Conservation (phyloP, 1,284 basidiomycete genomes). For the Fistulinella cinereoalba region DNA sequence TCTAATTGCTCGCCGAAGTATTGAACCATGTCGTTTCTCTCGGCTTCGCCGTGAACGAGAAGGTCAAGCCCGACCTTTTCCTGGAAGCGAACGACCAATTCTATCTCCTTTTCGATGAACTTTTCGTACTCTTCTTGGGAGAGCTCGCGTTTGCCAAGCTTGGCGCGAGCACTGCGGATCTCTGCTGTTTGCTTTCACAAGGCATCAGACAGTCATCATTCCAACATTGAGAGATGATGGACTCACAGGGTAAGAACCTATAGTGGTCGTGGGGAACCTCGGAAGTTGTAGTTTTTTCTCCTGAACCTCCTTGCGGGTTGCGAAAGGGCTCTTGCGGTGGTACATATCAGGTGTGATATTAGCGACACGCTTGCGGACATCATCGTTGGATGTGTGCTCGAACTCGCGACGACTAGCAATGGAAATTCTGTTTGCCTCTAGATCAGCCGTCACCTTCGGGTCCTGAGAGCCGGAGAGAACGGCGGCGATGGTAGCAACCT, state of each 20-base stretch:
- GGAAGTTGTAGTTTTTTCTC: slow-evolving; percentile 88
- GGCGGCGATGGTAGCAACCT: slow-evolving; percentile 87
- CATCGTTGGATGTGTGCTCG: slow-evolving; percentile 92
- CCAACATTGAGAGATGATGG: neutral
- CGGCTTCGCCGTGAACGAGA: slow-evolving; percentile 98
- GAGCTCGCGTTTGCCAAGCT: slow-evolving; percentile 92
- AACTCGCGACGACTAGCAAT: slow-evolving; percentile 96
- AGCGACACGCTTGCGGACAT: slow-evolving; percentile 93
- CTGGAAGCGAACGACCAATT: slow-evolving; percentile 93
- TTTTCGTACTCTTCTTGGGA: slow-evolving; percentile 89
- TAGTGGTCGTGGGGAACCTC: slow-evolving; percentile 98
- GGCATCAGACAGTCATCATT: slow-evolving; percentile 1
- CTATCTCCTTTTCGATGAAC: slow-evolving; percentile 99
- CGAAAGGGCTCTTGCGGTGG: slow-evolving; percentile 89
- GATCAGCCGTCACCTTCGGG: slow-evolving; percentile 60
- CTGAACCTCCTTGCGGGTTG: slow-evolving; percentile 86
- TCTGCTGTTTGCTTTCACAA: slow-evolving; percentile 89
- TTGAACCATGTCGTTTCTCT: slow-evolving; percentile 99
- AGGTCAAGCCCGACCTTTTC: slow-evolving; percentile 96
- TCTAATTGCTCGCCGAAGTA: slow-evolving; percentile 98
- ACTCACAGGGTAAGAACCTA: slow-evolving; percentile 92
- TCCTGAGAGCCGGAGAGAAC: slow-evolving; percentile 83
- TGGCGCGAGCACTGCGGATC: slow-evolving; percentile 94
- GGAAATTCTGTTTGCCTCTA: slow-evolving; percentile 87
- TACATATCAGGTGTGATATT: slow-evolving; percentile 88